Percentiles rank a stretch among this genome's conserved stretches.
Evolutionary conservation across 192 early-diverging fungal species (phyloP).

Genomic region (Endogone sp.): DNA sequence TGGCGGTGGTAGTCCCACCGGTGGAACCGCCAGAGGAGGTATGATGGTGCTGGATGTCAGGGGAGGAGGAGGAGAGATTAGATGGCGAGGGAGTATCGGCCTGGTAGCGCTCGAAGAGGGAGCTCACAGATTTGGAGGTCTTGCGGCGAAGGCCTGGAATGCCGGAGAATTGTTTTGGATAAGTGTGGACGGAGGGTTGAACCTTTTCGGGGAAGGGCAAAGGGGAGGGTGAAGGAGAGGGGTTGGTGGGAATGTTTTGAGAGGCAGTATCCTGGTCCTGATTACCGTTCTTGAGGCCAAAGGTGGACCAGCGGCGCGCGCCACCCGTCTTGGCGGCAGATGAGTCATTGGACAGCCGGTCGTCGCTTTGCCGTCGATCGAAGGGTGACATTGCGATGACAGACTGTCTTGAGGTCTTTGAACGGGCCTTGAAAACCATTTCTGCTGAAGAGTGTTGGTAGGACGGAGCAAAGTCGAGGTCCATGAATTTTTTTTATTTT

Average conservation of each 20-base stretch:
- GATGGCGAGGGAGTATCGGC: neutral
- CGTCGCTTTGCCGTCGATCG: neutral
- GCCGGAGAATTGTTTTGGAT: neutral
- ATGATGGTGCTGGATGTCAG: too few relatives aligned
- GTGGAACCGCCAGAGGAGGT: too few relatives aligned
- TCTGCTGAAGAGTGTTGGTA: neutral
- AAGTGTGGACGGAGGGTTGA: neutral
- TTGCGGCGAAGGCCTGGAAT: neutral
- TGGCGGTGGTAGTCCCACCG: too few relatives aligned
- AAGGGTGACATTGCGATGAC: neutral
- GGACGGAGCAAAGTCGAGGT: neutral
- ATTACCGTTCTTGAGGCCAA: neutral
- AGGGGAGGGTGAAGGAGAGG: neutral
- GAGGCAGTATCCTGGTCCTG: neutral
- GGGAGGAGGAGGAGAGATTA: neutral
- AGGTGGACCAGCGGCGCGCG: neutral
- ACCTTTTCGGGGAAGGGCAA: neutral
- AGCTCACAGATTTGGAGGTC: neutral
- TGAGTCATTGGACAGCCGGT: neutral
- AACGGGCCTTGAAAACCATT: neutral
- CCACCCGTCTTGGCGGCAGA: neutral
- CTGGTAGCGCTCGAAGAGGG: neutral
- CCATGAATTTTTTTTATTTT: neutral
- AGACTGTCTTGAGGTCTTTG: neutral
- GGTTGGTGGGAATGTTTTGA: neutral